These are phyloP conservation scores for Diutina rugosa DNA, from an alignment of 1,139 yeast genomes.

Conservation along the genomic window DNA sequence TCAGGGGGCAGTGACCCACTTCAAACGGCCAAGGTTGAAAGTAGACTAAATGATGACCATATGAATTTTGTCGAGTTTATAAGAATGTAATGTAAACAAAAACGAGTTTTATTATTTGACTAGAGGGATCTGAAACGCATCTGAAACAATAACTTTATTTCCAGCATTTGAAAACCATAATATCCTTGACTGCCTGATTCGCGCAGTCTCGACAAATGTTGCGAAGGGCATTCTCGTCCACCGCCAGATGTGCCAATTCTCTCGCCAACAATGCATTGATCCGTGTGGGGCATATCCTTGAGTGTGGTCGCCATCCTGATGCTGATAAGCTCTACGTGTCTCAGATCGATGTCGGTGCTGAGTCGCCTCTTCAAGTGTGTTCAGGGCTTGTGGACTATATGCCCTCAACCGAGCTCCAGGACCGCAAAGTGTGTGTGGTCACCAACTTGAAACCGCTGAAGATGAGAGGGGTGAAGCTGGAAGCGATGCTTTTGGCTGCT, in stretches of 20 bases:
- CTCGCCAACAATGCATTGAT: not conserved
- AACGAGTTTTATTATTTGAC: too few species aligned
- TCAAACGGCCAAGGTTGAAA: not conserved
- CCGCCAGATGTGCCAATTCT: not conserved
- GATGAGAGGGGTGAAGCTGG: not conserved
- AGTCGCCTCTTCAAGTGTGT: slow-evolving; percentile 3
- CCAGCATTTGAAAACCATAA: too few species aligned
- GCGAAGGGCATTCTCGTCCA: not conserved
- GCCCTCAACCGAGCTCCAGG: not conserved
- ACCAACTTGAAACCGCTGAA: not conserved
- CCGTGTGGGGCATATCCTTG: slow-evolving; percentile 30
- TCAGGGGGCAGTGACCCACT: not conserved
- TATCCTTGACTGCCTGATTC: not conserved
- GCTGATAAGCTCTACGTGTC: slow-evolving; percentile 47
- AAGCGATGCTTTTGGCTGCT: slow-evolving; percentile 1
- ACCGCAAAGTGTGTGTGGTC: not conserved
- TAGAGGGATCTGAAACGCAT: too few species aligned
- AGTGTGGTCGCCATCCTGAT: slow-evolving; percentile 31
- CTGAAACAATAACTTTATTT: too few species aligned
- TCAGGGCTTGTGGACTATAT: not conserved
- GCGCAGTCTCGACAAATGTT: not conserved
- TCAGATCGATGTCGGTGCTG: slow-evolving; percentile 16
- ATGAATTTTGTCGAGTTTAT: too few species aligned
- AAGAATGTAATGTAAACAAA: too few species aligned
- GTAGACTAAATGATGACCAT: too few species aligned